Evolutionary conservation across 73 alveolate genomes (phyloP).

Genomic region (Symbiodinium pilosum): DNA sequence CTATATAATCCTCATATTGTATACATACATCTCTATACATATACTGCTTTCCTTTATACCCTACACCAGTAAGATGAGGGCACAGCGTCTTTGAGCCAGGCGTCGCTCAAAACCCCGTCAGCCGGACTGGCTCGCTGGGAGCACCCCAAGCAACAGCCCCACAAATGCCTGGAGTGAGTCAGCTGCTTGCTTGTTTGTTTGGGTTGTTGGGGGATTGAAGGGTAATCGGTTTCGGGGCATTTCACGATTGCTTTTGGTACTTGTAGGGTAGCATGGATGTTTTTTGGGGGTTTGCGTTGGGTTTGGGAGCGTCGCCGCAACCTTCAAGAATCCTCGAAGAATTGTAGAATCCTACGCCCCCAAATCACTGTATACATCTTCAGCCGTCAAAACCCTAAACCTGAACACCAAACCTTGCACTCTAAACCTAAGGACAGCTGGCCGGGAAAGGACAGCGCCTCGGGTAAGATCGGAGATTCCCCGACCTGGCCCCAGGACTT

Average conservation of each 20-base stretch:
- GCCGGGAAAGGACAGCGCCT: not conserved
- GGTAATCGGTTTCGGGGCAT: too few relatives aligned
- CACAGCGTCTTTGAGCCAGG: not conserved
- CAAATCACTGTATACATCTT: too few relatives aligned
- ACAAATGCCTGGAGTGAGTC: not conserved
- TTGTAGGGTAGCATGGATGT: too few relatives aligned
- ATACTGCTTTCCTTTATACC: not conserved
- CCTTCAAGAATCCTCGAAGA: not conserved
- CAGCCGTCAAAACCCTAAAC: too few relatives aligned
- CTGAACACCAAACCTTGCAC: too few relatives aligned
- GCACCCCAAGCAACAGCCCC: not conserved
- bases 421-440: not conserved
- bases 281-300: too few relatives aligned
- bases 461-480: not conserved
- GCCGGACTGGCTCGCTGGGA: slow-evolving; percentile 13
- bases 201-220: too few relatives aligned
- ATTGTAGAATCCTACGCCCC: too few relatives aligned
- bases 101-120: not conserved
- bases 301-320: not conserved
- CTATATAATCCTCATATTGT: too few relatives aligned
- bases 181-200: not conserved
- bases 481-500: not conserved
- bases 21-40: not conserved
- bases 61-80: not conserved
- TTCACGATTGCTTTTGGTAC: too few relatives aligned